Base-by-base conservation (phyloP, 2,329 filamentous ascomycete species). In the Colletotrichum incanum region DNA sequence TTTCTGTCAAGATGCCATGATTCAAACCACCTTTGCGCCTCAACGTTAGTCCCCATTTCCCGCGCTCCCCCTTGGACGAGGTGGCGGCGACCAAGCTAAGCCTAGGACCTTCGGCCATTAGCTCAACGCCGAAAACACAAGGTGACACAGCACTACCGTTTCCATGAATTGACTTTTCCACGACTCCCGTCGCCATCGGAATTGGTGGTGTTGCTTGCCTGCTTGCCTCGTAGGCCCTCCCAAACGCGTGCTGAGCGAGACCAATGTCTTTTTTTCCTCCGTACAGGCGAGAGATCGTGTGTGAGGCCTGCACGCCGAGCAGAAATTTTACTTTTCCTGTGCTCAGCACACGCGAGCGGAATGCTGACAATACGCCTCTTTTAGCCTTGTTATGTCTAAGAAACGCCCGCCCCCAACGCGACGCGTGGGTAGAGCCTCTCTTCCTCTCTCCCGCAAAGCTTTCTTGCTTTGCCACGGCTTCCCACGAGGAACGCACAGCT, bases 401-500 rank as follows among this genome's bases (percentile, higher is more conserved):
- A 43, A n/a, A 34, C 49, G 61, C 47, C 61, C 54, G 23, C 39
- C 59, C 59, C n/a, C 65, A 59, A 34, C 43, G 59, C 26, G 58
- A 64, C 65, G 69, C 59, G 65, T 54, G 65, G 52, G 52, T n/a
- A 34, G 31, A 47, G 18, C 49, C 47, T 61, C 50, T 41, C 4
- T 26, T 39, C 43, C 54, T 37, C 16, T 72, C 28, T 20, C 20
- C 8, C 39, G 18, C 20, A 20, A 62, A 49, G 43, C 31, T 31
- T 26, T 58, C 28, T 41, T 56, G 37, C 31, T 34, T 64, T 49
- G 59, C 65, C 69, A 72, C 65, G 45, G n/a, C 52, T 56, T 45
- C 26, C 59, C 69, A 69, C 59, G 59, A 69, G 59, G 69, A 72
- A 72, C 69, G 69, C 65, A 69, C 39, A 72, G 47, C 28, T 64